Percentiles rank a stretch among this genome's conserved stretches.
Conservation (phyloP, 73 alveolate genomes). For the Blepharisma japonicum region DNA sequence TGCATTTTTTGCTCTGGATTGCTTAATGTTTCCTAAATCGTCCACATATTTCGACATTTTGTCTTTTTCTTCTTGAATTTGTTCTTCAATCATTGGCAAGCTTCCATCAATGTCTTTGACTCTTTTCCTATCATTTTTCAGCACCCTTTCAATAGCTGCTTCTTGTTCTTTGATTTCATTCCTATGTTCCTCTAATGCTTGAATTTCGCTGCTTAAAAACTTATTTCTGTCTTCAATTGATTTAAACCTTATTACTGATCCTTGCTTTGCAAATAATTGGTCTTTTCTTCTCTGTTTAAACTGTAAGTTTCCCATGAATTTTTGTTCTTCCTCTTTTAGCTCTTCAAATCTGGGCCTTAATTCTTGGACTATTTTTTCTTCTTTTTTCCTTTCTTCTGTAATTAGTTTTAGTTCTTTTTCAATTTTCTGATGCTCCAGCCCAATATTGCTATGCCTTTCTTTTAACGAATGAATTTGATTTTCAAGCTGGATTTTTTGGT, state of each 20-base stretch:
- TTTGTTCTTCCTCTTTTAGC: not conserved
- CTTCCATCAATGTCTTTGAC: conserved; percentile 21
- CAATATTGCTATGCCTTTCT: conserved; percentile 46
- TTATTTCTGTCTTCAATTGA: conserved; percentile 61
- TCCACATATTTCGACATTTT: conserved; percentile 38
- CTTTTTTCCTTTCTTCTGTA: conserved; percentile 35
- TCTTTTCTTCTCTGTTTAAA: conserved; percentile 20
- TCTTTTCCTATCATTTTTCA: not conserved
- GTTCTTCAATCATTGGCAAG: conserved; percentile 40
- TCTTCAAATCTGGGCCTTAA: not conserved
- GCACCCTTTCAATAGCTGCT: not conserved
- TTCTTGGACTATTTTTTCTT: conserved; percentile 21
- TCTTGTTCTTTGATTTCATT: conserved; percentile 32
- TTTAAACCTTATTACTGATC: conserved; percentile 38
- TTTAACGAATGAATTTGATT: conserved; percentile 46
- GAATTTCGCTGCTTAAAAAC: conserved; percentile 53
- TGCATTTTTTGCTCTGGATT: conserved; percentile 55
- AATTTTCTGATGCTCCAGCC: conserved; percentile 38
- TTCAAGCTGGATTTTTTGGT: conserved; percentile 34
- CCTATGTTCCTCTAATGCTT: conserved; percentile 37
- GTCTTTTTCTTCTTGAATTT: conserved; percentile 47
- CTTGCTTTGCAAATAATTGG: conserved; percentile 30
- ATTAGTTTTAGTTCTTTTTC: conserved; percentile 38
- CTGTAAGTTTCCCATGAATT: not conserved
- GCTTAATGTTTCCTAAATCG: conserved; percentile 45